Evolutionary conservation across 2,329 filamentous ascomycete genomes (phyloP).

Genomic region (Colletotrichum cereale): DNA sequence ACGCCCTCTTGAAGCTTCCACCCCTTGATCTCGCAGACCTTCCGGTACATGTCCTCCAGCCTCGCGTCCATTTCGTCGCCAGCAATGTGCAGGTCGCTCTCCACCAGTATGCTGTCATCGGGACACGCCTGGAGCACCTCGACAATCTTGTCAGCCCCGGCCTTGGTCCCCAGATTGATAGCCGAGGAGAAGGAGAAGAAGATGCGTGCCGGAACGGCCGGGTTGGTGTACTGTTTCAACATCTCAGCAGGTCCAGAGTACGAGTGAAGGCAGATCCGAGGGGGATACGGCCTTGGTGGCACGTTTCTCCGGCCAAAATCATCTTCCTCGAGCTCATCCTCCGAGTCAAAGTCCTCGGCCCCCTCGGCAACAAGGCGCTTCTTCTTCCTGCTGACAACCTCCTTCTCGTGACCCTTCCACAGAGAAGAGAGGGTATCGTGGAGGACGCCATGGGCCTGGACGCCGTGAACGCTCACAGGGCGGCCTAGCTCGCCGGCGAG

Average conservation of each 20-base stretch:
- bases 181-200: slow-evolving; percentile 90
- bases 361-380: slow-evolving; percentile 61
- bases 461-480: slow-evolving; percentile 78
- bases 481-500: slow-evolving; percentile 77
- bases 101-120: slow-evolving; percentile 82
- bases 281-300: slow-evolving; percentile 75
- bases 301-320: slow-evolving; percentile 26
- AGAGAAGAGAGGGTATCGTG: slow-evolving; percentile 73
- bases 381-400: slow-evolving; percentile 71
- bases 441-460: slow-evolving; percentile 80
- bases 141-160: slow-evolving; percentile 63
- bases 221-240: slow-evolving; percentile 82
- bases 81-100: slow-evolving; percentile 90
- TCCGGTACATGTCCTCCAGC: slow-evolving; percentile 81
- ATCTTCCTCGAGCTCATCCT: slow-evolving; percentile 48
- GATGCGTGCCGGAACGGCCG: slow-evolving; percentile 78
- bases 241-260: slow-evolving; percentile 84
- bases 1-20: slow-evolving; percentile 83
- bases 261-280: slow-evolving; percentile 92
- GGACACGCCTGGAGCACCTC: slow-evolving; percentile 80
- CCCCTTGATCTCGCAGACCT: slow-evolving; percentile 80
- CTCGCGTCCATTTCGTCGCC: slow-evolving; percentile 83
- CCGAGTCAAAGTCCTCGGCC: slow-evolving; percentile 60
- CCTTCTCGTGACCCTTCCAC: slow-evolving; percentile 79
- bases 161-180: slow-evolving; percentile 78